These are phyloP conservation scores for Ampelocalamus luodianensis DNA, from an alignment of 176 grass and related monocot genomes.

Conservation along the genomic window DNA sequence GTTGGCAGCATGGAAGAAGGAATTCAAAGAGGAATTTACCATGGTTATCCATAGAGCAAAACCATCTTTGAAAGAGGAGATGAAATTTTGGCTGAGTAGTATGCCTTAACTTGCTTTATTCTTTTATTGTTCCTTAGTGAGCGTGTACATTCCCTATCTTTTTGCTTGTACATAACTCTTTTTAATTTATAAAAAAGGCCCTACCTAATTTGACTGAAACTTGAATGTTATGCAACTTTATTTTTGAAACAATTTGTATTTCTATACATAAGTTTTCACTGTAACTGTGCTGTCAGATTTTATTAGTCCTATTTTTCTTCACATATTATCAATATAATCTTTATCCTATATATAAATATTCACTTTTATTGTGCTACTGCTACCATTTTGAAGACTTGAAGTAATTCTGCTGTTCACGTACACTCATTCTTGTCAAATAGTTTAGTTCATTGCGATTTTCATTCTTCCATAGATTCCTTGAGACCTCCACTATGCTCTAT, in stretches of 20 bases:
- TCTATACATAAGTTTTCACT: conserved; percentile 6
- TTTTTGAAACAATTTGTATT: neutral
- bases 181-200: neutral
- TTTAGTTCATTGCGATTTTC: conserved; percentile 29
- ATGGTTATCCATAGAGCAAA: too few species aligned
- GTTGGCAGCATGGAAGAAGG: too few species aligned
- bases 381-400: neutral
- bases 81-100: too few species aligned
- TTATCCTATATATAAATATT: neutral
- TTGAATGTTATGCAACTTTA: conserved; percentile 12
- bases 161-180: too few species aligned
- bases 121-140: too few species aligned
- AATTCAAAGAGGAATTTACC: too few species aligned
- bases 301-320: conserved; percentile 19
- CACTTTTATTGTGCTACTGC: neutral
- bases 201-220: neutral
- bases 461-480: conserved; percentile 7
- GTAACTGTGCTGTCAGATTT: neutral
- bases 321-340: neutral
- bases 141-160: too few species aligned
- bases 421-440: neutral
- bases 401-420: conserved; percentile 18
- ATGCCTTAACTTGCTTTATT: too few species aligned
- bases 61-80: too few species aligned
- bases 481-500: conserved; percentile 2